Percentiles rank a stretch among this genome's conserved stretches.
phyloP scores from a whole-genome alignment of 495 filamentous ascomycete species.

The Aspergillus asperescens region DNA sequence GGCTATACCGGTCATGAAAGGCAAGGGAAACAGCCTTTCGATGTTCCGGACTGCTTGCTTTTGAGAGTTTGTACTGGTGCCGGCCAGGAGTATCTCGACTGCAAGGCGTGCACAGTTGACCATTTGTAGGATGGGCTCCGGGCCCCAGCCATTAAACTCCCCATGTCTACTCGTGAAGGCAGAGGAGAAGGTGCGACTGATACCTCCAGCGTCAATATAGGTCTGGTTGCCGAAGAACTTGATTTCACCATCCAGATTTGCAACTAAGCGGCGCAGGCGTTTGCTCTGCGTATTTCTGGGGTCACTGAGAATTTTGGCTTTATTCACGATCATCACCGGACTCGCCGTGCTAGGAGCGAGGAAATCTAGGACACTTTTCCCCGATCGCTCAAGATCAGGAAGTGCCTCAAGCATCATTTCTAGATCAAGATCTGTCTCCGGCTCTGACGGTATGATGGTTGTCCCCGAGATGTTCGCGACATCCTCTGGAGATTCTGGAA shows the following conservation, averaged over 20 bases:
- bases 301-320: slow-evolving; percentile 22
- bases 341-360: slow-evolving; percentile 22
- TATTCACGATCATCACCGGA: slow-evolving; percentile 21
- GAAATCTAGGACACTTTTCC: slow-evolving; percentile 26
- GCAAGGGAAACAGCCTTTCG: slow-evolving; percentile 30
- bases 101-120: slow-evolving; percentile 40
- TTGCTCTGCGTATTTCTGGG: slow-evolving; percentile 27
- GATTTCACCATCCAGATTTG: slow-evolving; percentile 21
- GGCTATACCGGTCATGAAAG: slow-evolving; percentile 28
- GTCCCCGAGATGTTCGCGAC: slow-evolving; percentile 39
- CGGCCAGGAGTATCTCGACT: slow-evolving; percentile 27
- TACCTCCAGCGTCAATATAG: slow-evolving; percentile 27
- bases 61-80: slow-evolving; percentile 11
- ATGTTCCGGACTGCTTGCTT: slow-evolving; percentile 25
- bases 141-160: slow-evolving; percentile 20
- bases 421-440: slow-evolving; percentile 21
- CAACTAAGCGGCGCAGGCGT: slow-evolving; percentile 18
- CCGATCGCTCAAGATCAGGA: slow-evolving; percentile 28
- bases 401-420: slow-evolving; percentile 34
- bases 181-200: slow-evolving; percentile 20
- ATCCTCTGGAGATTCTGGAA: slow-evolving; percentile 33
- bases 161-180: slow-evolving; percentile 10
- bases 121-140: slow-evolving; percentile 27
- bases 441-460: slow-evolving; percentile 31
- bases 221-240: slow-evolving; percentile 22